Base-by-base conservation (phyloP, 176 grass and related monocot species). In the Carex myosuroides region DNA sequence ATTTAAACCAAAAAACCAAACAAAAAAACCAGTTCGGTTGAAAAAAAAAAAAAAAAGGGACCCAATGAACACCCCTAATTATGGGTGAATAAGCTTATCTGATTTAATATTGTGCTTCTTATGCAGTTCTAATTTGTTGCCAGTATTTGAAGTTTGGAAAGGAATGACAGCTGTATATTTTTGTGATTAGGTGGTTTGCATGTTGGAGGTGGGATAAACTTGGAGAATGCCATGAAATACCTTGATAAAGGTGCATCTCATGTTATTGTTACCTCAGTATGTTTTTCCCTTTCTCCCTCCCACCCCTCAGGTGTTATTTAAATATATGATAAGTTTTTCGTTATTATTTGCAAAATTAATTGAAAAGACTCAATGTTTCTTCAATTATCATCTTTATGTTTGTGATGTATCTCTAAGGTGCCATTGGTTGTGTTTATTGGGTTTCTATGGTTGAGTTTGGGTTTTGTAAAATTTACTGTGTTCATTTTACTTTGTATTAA, bases 201-300 rank as follows among this genome's bases (percentile, higher is more conserved):
- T 89, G 86, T 98, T 88, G 95, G 95, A 89, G 95, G 93, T 88
- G 95, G 92, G 48, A 95, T 98, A 88, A 95, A 95, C 88, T 87
- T 80, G 69, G 89, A 94, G 73, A 98, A 98, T 89, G 91, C 92
- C 68, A 88, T 68, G 54, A 84, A 50, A 76, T 94, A 95, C 84
- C 80, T 95, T 81, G 85, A 91, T 30, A 89, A 95, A 98, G 95
- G 95, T 37, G 95, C 95, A 60, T 94, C 92, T 85, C 95, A 98
- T 68, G 92, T 95, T 82, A 95, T 95, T 83, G 92, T 98, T 79
- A 98, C 95, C 35, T 98, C 92, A 76, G 92, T 95, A 89, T 48
- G 87, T 93, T 58, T 56, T 33, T 39, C 4, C 13, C 9, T 21
- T 4, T 35, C 9, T 79, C 77, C 2, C 10, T 42, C 1, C 14